A percentile compares a stretch with the other conserved stretches of the same genome.
Evolutionary conservation across 257 asterid species (phyloP).

Genomic region (Solanum pennellii): DNA sequence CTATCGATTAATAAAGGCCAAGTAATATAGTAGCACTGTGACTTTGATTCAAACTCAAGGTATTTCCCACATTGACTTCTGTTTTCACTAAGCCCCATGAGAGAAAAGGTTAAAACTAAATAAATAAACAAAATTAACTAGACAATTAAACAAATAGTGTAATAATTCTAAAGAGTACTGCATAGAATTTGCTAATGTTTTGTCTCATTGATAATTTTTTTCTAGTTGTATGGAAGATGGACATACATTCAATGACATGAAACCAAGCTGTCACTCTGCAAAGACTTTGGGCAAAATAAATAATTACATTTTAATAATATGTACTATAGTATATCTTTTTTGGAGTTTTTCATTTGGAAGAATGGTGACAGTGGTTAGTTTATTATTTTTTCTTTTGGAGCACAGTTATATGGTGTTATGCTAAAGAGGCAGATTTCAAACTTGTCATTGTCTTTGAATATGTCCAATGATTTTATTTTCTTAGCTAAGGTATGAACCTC

Average conservation of each 20-base stretch:
- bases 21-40: neutral
- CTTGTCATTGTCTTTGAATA: neutral
- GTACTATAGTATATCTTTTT: conserved; percentile 6
- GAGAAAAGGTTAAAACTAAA: neutral
- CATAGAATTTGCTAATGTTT: conserved; percentile 20
- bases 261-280: conserved; percentile 32
- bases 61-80: conserved; percentile 15
- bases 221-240: conserved; percentile 8
- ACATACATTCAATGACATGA: conserved; percentile 27
- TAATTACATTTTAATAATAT: conserved; percentile 7
- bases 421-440: conserved; percentile 3
- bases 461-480: neutral
- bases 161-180: neutral
- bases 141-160: conserved; percentile 1
- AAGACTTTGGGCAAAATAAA: neutral
- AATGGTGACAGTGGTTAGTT: conserved; percentile 2
- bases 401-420: neutral
- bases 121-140: neutral
- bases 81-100: conserved; percentile 11
- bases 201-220: conserved; percentile 22
- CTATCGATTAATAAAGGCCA: too few relatives aligned
- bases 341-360: conserved; percentile 33
- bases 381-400: neutral
- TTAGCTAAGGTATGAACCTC: neutral
- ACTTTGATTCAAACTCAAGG: neutral